Conservation (phyloP, 148 eudicot genomes). For the Spergularia bocconei region DNA sequence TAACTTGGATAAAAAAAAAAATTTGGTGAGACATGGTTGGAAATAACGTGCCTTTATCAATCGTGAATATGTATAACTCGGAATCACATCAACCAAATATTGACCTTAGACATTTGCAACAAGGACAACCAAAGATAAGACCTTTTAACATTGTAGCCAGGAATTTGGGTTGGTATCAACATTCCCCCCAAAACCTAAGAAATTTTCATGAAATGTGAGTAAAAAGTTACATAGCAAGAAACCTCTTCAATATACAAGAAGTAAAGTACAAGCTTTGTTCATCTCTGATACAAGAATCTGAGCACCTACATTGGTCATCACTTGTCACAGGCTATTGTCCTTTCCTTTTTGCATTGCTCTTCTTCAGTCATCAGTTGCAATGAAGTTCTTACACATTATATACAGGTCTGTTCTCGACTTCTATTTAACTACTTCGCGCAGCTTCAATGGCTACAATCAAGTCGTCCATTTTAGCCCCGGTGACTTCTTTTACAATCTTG, state of each 20-base stretch:
- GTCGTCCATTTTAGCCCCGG: conserved; percentile 79
- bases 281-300: conserved; percentile 7
- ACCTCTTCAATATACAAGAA: conserved; percentile 19
- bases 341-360: neutral
- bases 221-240: no score
- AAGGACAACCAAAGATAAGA: no score
- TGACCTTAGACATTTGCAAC: no score
- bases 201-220: no score
- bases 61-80: no score
- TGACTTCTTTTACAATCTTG: conserved; percentile 74
- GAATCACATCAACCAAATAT: no score
- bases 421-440: conserved; percentile 45
- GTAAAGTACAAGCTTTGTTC: neutral
- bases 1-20: no score
- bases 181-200: no score
- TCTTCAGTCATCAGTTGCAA: conserved; percentile 10
- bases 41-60: no score
- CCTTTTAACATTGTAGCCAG: no score
- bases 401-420: conserved; percentile 9
- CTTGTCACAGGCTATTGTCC: neutral
- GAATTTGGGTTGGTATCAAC: no score
- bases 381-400: conserved; percentile 20
- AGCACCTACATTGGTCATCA: conserved; percentile 11
- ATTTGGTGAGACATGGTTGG: no score
- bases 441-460: conserved; percentile 65